Percentiles rank a stretch among this genome's conserved stretches.
phyloP scores from a whole-genome alignment of 2,329 filamentous ascomycete genomes.

The Fusarium penzigii region DNA sequence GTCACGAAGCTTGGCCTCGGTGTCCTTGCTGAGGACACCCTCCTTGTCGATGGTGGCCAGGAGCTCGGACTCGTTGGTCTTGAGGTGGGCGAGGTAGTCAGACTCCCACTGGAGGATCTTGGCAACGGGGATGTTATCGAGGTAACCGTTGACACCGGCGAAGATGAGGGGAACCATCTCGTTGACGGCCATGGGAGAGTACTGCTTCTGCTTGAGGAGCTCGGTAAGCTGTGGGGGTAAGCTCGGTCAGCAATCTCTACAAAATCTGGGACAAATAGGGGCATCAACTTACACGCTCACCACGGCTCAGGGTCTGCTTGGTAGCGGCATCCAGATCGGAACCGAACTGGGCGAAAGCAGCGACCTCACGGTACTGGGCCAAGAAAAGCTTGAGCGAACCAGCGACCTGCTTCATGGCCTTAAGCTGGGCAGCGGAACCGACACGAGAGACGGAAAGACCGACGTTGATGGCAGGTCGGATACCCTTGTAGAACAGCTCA shows the following conservation, averaged over 20 bases:
- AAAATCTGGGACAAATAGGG: neutral
- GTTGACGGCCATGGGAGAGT: constrained; percentile 96
- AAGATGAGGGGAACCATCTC: constrained; percentile 99
- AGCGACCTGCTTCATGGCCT: constrained; percentile 99
- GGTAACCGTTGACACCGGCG: constrained; percentile 96
- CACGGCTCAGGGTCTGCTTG: constrained; percentile 97
- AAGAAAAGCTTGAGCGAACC: constrained; percentile 99
- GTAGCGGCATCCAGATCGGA: constrained; percentile 98
- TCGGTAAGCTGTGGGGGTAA: constrained; percentile 68
- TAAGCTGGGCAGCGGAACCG: constrained; percentile 98
- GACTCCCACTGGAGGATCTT: constrained; percentile 94
- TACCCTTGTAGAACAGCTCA: constrained; percentile 99
- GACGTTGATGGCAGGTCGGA: constrained; percentile 99
- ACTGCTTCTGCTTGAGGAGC: constrained; percentile 99
- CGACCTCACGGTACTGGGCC: constrained; percentile 99
- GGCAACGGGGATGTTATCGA: constrained; percentile 84
- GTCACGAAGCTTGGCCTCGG: constrained; percentile 80
- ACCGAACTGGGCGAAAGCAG: constrained; percentile 99
- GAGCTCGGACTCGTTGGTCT: constrained; percentile 84
- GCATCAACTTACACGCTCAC: constrained; percentile 81
- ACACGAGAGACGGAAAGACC: constrained; percentile 99
- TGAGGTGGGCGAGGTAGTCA: constrained; percentile 91
- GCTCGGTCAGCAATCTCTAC: constrained; percentile 25
- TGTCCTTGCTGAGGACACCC: constrained; percentile 92
- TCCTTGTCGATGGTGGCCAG: constrained; percentile 90